A percentile compares a stretch with the other conserved stretches of the same genome.
Evolutionary conservation across 495 filamentous ascomycete species (phyloP).

Genomic region (Daldinia bambusicola): DNA sequence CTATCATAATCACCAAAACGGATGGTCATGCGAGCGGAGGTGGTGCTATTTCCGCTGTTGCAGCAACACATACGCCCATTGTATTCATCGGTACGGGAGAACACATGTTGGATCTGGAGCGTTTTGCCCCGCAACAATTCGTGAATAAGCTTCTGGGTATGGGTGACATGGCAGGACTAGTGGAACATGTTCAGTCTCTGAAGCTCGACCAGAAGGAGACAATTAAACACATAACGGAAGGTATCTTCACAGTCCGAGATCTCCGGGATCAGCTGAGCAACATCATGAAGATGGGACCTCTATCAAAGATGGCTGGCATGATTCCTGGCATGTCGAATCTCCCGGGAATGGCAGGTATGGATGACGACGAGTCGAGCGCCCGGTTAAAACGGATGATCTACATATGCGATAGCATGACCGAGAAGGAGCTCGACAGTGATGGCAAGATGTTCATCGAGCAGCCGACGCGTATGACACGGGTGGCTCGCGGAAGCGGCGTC

Average conservation of each 20-base stretch:
- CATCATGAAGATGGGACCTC: conserved; percentile 99
- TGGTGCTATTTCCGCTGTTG: conserved; percentile 98
- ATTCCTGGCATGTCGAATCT: conserved; percentile 93
- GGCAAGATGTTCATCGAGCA: conserved; percentile 94
- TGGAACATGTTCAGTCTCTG: conserved; percentile 96
- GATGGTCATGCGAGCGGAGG: conserved; percentile 95
- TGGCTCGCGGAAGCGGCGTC: conserved; percentile 90
- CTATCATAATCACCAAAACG: conserved; percentile 99
- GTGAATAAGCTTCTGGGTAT: conserved; percentile 92
- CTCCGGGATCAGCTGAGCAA: conserved; percentile 94
- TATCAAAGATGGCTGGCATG: conserved; percentile 99
- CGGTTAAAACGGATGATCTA: conserved; percentile 99
- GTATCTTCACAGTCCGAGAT: conserved; percentile 95
- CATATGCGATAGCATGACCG: conserved; percentile 98
- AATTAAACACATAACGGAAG: conserved; percentile 97
- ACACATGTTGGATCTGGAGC: conserved; percentile 94
- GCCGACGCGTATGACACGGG: conserved; percentile 91
- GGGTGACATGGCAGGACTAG: conserved; percentile 94
- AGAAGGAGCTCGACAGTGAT: conserved; percentile 92
- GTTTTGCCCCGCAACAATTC: conserved; percentile 90
- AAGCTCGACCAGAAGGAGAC: conserved; percentile 98
- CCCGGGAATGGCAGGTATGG: conserved; percentile 81
- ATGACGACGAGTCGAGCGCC: conserved; percentile 91
- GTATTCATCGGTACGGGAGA: conserved; percentile 98
- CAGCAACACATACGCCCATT: conserved; percentile 95